Conservation (phyloP, 2,329 filamentous ascomycete genomes). For the Paramyrothecium sp. region DNA sequence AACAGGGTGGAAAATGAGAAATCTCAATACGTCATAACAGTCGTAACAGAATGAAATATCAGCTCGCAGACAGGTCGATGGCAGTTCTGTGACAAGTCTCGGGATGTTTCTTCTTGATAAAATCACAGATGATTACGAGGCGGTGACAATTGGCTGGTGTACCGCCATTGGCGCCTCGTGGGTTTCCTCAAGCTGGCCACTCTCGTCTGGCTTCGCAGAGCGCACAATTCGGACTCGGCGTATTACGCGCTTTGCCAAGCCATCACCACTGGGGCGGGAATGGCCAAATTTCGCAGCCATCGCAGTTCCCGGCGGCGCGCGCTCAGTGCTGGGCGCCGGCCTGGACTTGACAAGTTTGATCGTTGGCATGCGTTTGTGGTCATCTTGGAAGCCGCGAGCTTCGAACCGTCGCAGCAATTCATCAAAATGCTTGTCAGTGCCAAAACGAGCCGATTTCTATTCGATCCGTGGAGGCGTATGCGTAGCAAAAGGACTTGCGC, state of each 20-base stretch:
- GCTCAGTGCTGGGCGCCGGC: too few species aligned
- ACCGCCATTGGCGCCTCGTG: too few species aligned
- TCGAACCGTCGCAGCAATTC: constrained; percentile 11
- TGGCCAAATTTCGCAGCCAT: too few species aligned
- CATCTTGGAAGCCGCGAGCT: background rate
- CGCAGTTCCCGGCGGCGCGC: too few species aligned
- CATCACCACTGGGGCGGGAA: too few species aligned
- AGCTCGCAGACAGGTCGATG: background rate
- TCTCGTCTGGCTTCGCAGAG: too few species aligned
- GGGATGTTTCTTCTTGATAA: background rate
- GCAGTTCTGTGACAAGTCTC: too few species aligned
- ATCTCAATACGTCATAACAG: background rate
- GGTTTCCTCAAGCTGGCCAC: too few species aligned
- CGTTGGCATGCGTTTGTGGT: background rate
- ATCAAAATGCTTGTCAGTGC: constrained; percentile 26
- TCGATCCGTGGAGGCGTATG: constrained; percentile 44
- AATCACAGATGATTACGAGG: background rate
- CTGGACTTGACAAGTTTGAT: too few species aligned
- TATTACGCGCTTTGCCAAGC: too few species aligned
- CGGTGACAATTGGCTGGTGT: background rate
- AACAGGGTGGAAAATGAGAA: background rate
- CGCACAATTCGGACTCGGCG: too few species aligned
- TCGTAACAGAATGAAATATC: background rate
- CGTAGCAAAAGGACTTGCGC: constrained; percentile 32
- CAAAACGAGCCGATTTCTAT: constrained; percentile 33